Evolutionary conservation across 441 rosid genomes (phyloP), one percentile per base, ranked within the genome.

Genomic region (Hura crepitans): DNA sequence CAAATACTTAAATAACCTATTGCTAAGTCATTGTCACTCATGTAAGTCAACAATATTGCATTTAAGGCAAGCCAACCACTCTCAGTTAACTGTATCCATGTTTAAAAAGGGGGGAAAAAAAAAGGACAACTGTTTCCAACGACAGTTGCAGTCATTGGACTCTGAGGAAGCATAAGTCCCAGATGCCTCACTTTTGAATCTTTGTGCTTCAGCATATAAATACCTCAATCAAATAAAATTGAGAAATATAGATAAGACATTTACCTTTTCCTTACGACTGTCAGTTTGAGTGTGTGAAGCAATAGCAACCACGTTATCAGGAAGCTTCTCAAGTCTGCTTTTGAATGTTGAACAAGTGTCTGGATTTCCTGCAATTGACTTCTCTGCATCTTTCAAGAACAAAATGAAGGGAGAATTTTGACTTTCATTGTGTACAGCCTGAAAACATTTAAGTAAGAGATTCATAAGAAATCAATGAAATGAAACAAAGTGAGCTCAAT

Each of bases 331-430:
- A 64, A 89, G 80, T 76, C 71, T 83, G 79, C 85, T 85, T 79
- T 83, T 89, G 68, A 89, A 89, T 53, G 87, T 67, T 54, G 86
- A 70, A 68, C 79, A 82, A 50, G 87, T 75, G 63, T 89, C 94
- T 11, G 86, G 78, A 75, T 88, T 86, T 72, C 91, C 90, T 22
- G 82, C 86, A 79, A 89, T 77, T 71, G 95, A 87, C 83, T 89
- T 87, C 86, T 89, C 95, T 61, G 84, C 86, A 74, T 89, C 92
- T 83, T 89, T 89, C 91, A 85, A 70, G 51, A 87, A 89, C 84
- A 89, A 86, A 81, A 89, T 83, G 80, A 89, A 89, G 75, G 94
- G 87, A 77, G 80, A 81, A 74, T 77, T 83, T 80, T 86, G 79
- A 82, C 94, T 89, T 79, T 84, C 91, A 43, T 72, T 83, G 30